Evolutionary conservation across 768 basidiomycete genomes (phyloP).

Genomic region (Hypsizygus marmoreus): DNA sequence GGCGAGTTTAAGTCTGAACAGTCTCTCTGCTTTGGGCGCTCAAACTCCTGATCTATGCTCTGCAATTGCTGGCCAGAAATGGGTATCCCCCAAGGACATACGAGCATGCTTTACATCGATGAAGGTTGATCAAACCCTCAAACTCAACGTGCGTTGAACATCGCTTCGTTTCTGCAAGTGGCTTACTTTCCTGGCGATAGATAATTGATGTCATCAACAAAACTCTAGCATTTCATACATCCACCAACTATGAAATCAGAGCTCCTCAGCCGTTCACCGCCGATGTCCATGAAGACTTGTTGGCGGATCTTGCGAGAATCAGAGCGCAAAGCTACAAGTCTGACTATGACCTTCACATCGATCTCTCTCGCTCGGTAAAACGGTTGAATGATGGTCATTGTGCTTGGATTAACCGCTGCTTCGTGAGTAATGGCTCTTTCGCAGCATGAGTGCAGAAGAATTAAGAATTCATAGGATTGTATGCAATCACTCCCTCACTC

Average conservation of each 20-base stretch:
- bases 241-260: conserved; percentile 58
- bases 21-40: too few species aligned
- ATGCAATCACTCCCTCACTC: background rate
- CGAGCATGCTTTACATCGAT: conserved; percentile 54
- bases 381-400: conserved; percentile 62
- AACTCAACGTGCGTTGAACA: conserved; percentile 47
- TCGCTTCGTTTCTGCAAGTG: background rate
- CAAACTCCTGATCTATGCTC: conserved; percentile 52
- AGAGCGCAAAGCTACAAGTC: conserved; percentile 42
- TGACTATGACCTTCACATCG: conserved; percentile 58
- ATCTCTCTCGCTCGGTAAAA: conserved; percentile 54
- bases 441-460: background rate
- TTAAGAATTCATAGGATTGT: conserved; percentile 20
- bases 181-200: conserved; percentile 31
- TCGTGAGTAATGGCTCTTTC: conserved; percentile 37
- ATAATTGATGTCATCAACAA: conserved; percentile 59
- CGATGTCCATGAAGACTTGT: conserved; percentile 60
- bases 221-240: conserved; percentile 61
- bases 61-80: conserved; percentile 53
- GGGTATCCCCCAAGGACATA: conserved; percentile 53
- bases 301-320: conserved; percentile 51
- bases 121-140: conserved; percentile 45
- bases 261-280: conserved; percentile 54
- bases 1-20: too few species aligned
- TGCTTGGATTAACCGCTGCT: conserved; percentile 56